Evolutionary conservation across 257 asterid genomes (phyloP).

Genomic region (Ophiorrhiza pumila): DNA sequence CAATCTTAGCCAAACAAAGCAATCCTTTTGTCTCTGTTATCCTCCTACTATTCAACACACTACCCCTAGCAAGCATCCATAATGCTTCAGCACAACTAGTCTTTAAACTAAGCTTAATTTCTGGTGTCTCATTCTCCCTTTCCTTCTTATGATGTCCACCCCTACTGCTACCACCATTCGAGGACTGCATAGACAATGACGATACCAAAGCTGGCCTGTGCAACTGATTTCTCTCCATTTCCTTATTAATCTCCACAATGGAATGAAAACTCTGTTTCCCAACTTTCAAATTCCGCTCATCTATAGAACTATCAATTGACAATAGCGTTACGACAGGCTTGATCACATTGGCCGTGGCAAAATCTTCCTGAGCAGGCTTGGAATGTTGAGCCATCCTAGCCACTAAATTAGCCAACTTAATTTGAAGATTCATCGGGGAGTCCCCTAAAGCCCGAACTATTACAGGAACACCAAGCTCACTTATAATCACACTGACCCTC

Average conservation of each 20-base stretch:
- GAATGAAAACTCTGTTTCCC: slow-evolving; percentile 56
- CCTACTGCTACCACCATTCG: slow-evolving; percentile 49
- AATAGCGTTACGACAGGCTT: slow-evolving; percentile 64
- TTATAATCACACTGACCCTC: slow-evolving; percentile 44
- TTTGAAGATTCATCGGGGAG: slow-evolving; percentile 63
- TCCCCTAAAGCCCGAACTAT: slow-evolving; percentile 55
- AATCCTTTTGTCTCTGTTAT: slow-evolving; percentile 74
- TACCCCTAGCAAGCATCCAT: slow-evolving; percentile 75
- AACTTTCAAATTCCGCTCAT: slow-evolving; percentile 38
- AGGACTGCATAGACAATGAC: slow-evolving; percentile 34
- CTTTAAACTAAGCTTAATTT: slow-evolving; percentile 52
- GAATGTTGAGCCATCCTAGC: slow-evolving; percentile 62
- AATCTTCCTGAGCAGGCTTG: slow-evolving; percentile 58
- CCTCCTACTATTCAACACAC: slow-evolving; percentile 53
- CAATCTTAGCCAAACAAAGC: slow-evolving; percentile 72
- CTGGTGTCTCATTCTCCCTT: slow-evolving; percentile 57
- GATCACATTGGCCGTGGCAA: slow-evolving; percentile 69
- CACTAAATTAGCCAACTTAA: slow-evolving; percentile 53
- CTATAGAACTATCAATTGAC: slow-evolving; percentile 53
- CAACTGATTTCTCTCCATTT: slow-evolving; percentile 42
- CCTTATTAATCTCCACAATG: slow-evolving; percentile 61
- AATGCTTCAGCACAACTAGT: too few species aligned
- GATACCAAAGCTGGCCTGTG: slow-evolving; percentile 37
- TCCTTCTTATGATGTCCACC: slow-evolving; percentile 46
- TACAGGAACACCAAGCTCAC: slow-evolving; percentile 46